Percentiles rank a stretch among this genome's conserved stretches.
phyloP scores from a whole-genome alignment of 2,329 filamentous ascomycete genomes.

The Aspergillus cejpii region DNA sequence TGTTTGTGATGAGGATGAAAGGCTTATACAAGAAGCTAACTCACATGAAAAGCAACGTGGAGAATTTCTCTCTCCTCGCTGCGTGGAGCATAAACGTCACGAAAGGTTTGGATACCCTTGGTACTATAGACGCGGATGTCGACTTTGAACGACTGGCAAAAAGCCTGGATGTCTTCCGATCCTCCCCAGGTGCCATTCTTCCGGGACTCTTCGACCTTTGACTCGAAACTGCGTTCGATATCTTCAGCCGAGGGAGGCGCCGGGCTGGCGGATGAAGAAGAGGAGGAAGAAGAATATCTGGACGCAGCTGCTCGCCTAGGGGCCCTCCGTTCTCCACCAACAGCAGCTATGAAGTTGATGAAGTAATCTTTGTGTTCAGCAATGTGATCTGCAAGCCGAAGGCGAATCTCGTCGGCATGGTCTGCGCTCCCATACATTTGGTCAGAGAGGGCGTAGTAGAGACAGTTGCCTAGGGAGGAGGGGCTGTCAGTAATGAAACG shows the following conservation, averaged over 20 bases:
- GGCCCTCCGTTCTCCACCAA: slow-evolving; percentile 52
- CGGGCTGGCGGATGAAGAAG: slow-evolving; percentile 41
- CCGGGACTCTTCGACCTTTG: slow-evolving; percentile 55
- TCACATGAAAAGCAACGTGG: slow-evolving; percentile 59
- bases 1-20: neutral
- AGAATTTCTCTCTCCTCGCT: slow-evolving; percentile 36
- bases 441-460: slow-evolving; percentile 62
- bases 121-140: slow-evolving; percentile 56
- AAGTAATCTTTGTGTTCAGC: slow-evolving; percentile 55
- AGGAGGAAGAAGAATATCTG: slow-evolving; percentile 47
- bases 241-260: slow-evolving; percentile 45
- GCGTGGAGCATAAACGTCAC: slow-evolving; percentile 39
- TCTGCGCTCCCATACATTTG: slow-evolving; percentile 58
- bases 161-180: slow-evolving; percentile 62
- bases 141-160: slow-evolving; percentile 54
- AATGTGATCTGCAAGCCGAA: slow-evolving; percentile 56
- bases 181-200: slow-evolving; percentile 58
- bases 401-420: slow-evolving; percentile 53
- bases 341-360: slow-evolving; percentile 55
- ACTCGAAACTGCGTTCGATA: slow-evolving; percentile 52
- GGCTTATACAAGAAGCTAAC: slow-evolving; percentile 20
- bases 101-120: slow-evolving; percentile 39
- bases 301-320: slow-evolving; percentile 46
- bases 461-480: slow-evolving; percentile 55
- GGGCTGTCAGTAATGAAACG: slow-evolving; percentile 19